A percentile compares a stretch with the other conserved stretches of the same genome.
These are phyloP conservation scores for Candida sanyaensis DNA, from an alignment of 1,139 yeast genomes.

Conservation along the genomic window DNA sequence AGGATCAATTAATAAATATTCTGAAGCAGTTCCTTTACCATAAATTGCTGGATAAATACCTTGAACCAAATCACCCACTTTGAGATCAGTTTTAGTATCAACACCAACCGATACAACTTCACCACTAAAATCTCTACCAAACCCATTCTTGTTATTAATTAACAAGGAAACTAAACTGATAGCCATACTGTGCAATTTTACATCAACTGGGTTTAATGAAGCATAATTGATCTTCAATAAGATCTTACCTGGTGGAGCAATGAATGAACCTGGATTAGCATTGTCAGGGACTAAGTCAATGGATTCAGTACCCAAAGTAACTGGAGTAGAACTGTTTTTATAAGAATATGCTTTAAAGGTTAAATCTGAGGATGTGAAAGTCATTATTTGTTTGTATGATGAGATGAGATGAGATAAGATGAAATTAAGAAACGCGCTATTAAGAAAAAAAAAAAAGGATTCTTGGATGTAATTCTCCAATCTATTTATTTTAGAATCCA, in stretches of 20 bases:
- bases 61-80: conserved; percentile 64
- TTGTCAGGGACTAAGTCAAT: conserved; percentile 20
- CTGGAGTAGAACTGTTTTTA: conserved; percentile 14
- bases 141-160: conserved; percentile 30
- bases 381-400: conserved; percentile 14
- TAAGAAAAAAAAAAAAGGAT: no score
- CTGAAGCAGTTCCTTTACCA: conserved; percentile 54
- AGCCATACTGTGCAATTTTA: conserved; percentile 44
- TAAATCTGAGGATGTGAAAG: conserved; percentile 17
- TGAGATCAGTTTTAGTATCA: conserved; percentile 25
- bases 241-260: conserved; percentile 43
- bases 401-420: not conserved
- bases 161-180: conserved; percentile 15
- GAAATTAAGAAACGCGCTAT: no score
- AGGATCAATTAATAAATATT: conserved; percentile 41
- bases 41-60: conserved; percentile 53
- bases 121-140: conserved; percentile 76
- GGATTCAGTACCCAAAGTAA: conserved; percentile 15
- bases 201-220: conserved; percentile 70
- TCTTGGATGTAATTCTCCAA: no score
- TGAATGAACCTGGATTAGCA: conserved; percentile 32
- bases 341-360: conserved; percentile 22
- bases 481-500: no score
- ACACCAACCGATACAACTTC: conserved; percentile 58
- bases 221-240: conserved; percentile 61